Evolutionary conservation across 352 stramenopile species (phyloP), one percentile per base, ranked within the genome.

Genomic region (Phytopythium cucurbitacearum): DNA sequence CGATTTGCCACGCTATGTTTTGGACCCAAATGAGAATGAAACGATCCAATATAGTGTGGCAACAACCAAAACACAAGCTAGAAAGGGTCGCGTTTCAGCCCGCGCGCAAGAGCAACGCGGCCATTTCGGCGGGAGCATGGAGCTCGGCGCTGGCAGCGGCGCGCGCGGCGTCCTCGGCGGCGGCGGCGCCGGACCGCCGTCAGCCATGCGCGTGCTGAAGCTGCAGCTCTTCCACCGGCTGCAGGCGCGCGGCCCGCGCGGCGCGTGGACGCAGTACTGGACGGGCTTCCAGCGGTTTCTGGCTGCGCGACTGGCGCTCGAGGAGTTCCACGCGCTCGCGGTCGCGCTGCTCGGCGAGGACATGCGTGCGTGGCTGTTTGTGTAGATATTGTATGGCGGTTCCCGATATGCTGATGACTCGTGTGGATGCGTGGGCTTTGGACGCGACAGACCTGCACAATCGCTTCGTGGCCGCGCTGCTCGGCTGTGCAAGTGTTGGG

Each of bases 261-360:
- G 76, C 56, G 65, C 71, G 15, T 89, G 79, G 79, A 63, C 65
- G 47, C 62, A 51, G 12, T 89, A 89, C 56, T 89, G 79, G 79
- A 51, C 60, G 32, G 65, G 65, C 21, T 82, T 87, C 51, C 76
- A 86, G 57, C 62, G 71, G 9, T 89, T 81, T 16, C 46, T 87
- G 11, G 11, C 64, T n/a, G 76, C 79, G 39, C 66, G 73, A 28
- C 36, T 80, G 21, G 78, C 79, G 45, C 48, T 84, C 7, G 58
- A 79, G 9, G 73, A 89, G 53, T 86, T 89, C 53, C 76, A 89
- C 33, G 46, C 52, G 34, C 59, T 76, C 5, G 67, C 73, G 5
- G 58, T 76, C 37, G 51, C 62, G 47, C 64, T 89, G 15, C 53
- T 89, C 21, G 71, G 71, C 8, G 46, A 60, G 1, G 71, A 85